Base-by-base conservation (phyloP, 257 asterid species). In the Schizonepeta tenuifolia region DNA sequence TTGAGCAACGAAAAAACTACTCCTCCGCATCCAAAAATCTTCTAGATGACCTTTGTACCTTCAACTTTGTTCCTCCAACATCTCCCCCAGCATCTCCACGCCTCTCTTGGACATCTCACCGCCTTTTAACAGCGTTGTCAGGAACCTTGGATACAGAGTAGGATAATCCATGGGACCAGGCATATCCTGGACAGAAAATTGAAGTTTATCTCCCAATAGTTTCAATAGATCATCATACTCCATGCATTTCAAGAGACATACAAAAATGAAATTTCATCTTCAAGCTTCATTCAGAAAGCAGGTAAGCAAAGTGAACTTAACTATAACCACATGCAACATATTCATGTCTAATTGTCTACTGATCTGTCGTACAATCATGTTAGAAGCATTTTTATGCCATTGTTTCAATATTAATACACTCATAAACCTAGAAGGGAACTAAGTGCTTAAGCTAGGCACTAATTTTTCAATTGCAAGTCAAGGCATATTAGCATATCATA, bases 11-110 rank as follows among this genome's bases (percentile, higher is more conserved):
- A 35, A 70, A 61, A 64, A 41, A 49, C 43, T 20, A 13, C 21
- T 33, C 26, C 62, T 33, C 57, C 57, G 24, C 44, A 70, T 51
- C 54, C 22, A 71, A 57, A 73, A 68, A 73, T 72, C 81, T 70
- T 56, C 35, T 43, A 33, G 43, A 77, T 28, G 70, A 56, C 59
- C 21, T 46, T 43, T 20, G 51, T 54, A 75, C 60, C 31, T 74
- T 90, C 81, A 93, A 64, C 87, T 87, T 77, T 87, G 87, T 72
- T 93, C 92, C 85, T 89, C 96, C 88, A 93, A 75, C 98, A 93
- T 91, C 86, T 91, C 94, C 36, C 94, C 96, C 1, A 91, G 96
- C 86, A 90, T 85, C 80, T 93, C 97, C 76, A 79, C 93, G 22
- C 90, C 74, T 83, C 94, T 83, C 84, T 84, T 89, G 83, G 91